Percentiles rank a stretch among this genome's conserved stretches.
phyloP scores from a whole-genome alignment of 2,329 filamentous ascomycete species.

The Biscogniauxia marginata region DNA sequence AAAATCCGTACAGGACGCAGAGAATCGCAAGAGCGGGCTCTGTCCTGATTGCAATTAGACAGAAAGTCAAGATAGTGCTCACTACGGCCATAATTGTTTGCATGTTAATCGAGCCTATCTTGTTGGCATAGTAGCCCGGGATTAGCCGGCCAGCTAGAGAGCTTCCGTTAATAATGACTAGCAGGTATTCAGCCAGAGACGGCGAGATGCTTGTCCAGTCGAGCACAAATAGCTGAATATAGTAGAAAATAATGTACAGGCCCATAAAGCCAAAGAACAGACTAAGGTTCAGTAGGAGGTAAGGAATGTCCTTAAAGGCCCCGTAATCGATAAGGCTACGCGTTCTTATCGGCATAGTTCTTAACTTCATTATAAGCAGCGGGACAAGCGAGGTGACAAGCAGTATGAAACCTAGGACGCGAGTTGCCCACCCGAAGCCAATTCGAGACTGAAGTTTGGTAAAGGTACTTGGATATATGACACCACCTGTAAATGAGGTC shows the following conservation, averaged over 20 bases:
- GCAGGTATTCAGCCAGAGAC: slow-evolving; percentile 9
- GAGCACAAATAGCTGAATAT: slow-evolving; percentile 9
- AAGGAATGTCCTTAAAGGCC: neutral
- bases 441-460: slow-evolving; percentile 3
- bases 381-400: slow-evolving; percentile 10
- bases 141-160: slow-evolving; percentile 13
- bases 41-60: slow-evolving; percentile 11
- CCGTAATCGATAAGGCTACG: neutral
- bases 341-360: neutral
- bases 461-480: slow-evolving; percentile 20
- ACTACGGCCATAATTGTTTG: slow-evolving; percentile 10
- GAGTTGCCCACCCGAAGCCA: slow-evolving; percentile 21
- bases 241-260: slow-evolving; percentile 3
- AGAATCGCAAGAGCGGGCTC: slow-evolving; percentile 8
- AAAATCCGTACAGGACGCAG: slow-evolving; percentile 11
- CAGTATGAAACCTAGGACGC: slow-evolving; percentile 14
- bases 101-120: slow-evolving; percentile 14
- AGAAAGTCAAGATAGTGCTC: slow-evolving; percentile 10
- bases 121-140: slow-evolving; percentile 14
- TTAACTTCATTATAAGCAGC: slow-evolving; percentile 13
- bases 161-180: slow-evolving; percentile 19
- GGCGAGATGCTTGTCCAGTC: neutral
- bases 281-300: neutral
- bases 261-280: slow-evolving; percentile 6
- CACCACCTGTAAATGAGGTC: slow-evolving; percentile 5